phyloP scores from a whole-genome alignment of 805 yeast species.

The Scheffersomyces spartinae region DNA sequence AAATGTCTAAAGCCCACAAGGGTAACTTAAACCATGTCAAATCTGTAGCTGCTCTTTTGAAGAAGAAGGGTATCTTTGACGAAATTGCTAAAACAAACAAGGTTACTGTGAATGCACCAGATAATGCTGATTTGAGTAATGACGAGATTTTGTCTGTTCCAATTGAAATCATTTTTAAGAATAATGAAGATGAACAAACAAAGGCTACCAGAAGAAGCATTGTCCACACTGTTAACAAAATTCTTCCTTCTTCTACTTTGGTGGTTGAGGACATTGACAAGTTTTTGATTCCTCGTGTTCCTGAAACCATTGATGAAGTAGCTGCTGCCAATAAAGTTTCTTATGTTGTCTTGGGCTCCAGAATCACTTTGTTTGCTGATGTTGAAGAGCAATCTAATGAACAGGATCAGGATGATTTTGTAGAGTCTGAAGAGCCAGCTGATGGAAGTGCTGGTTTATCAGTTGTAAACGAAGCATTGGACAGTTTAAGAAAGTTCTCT shows the following conservation, averaged over 20 bases:
- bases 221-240: slow-evolving; percentile 59
- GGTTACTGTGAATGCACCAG: slow-evolving; percentile 28
- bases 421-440: slow-evolving; percentile 59
- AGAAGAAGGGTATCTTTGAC: slow-evolving; percentile 36
- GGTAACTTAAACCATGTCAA: slow-evolving; percentile 69
- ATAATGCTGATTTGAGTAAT: slow-evolving; percentile 25
- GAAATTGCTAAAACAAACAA: slow-evolving; percentile 26
- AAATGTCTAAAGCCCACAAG: slow-evolving; percentile 83
- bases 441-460: slow-evolving; percentile 47
- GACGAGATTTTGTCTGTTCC: slow-evolving; percentile 32
- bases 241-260: slow-evolving; percentile 55
- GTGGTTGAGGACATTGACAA: slow-evolving; percentile 55
- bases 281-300: slow-evolving; percentile 40
- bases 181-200: slow-evolving; percentile 33
- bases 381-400: slow-evolving; percentile 25
- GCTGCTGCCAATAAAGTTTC: slow-evolving; percentile 38
- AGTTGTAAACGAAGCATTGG: slow-evolving; percentile 42
- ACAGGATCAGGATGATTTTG: slow-evolving; percentile 36
- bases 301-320: slow-evolving; percentile 23
- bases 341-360: slow-evolving; percentile 46
- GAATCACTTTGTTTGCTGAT: slow-evolving; percentile 44
- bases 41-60: slow-evolving; percentile 57
- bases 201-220: slow-evolving; percentile 60
- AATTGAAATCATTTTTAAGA: slow-evolving; percentile 49
- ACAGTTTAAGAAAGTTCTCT: slow-evolving; percentile 47